phyloP scores from a whole-genome alignment of 352 stramenopile genomes.

The Thalassiosira exigua region DNA sequence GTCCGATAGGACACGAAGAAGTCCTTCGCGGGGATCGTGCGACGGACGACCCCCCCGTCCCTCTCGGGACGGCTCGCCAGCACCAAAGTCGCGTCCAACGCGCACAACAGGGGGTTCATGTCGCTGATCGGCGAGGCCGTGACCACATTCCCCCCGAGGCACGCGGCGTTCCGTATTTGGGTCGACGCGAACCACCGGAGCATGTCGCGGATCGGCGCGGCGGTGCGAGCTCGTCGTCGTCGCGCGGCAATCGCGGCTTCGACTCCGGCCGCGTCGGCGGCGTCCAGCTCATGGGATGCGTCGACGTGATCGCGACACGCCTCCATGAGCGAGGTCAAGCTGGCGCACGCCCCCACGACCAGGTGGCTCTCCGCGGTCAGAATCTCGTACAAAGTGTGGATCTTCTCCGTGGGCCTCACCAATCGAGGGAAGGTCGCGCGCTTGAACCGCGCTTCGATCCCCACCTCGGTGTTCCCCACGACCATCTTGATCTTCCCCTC shows the following conservation, averaged over 20 bases:
- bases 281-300: constrained; percentile 13
- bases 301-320: constrained; percentile 66
- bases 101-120: constrained; percentile 95
- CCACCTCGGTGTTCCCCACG: constrained; percentile 96
- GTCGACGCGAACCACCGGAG: constrained; percentile 97
- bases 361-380: constrained; percentile 13
- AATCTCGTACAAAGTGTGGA: constrained; percentile 43
- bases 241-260: too few relatives aligned
- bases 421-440: constrained; percentile 66
- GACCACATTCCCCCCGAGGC: constrained; percentile 95
- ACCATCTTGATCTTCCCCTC: constrained; percentile 89
- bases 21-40: constrained; percentile 86
- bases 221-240: constrained; percentile 31
- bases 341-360: constrained; percentile 34
- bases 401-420: constrained; percentile 36
- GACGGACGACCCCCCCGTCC: constrained; percentile 54
- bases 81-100: constrained; percentile 78
- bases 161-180: constrained; percentile 96
- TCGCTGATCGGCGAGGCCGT: constrained; percentile 96
- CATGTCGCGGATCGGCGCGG: constrained; percentile 87
- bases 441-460: constrained; percentile 96
- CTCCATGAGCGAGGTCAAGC: constrained; percentile 55
- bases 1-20: constrained; percentile 96
- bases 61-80: constrained; percentile 59
- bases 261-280: not conserved